Conservation (phyloP, 495 filamentous ascomycete species). For the Aspergillus haitiensis region DNA sequence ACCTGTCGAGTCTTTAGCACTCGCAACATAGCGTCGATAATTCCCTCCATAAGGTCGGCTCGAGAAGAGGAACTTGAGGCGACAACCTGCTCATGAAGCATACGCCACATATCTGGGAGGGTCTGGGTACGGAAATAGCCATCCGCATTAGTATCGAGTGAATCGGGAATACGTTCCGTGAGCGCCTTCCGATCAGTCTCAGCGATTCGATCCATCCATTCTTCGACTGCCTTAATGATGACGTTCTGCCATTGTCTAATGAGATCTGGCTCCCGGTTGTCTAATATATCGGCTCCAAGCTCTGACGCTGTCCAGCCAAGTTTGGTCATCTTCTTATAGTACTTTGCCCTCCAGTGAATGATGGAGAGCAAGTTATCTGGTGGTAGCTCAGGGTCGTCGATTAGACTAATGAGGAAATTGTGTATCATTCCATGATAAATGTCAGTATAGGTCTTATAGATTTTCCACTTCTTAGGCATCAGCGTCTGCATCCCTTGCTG, state of each 20-base stretch:
- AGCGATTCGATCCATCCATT: conserved; percentile 95
- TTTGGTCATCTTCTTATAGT: conserved; percentile 92
- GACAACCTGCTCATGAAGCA: conserved; percentile 87
- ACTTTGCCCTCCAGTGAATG: conserved; percentile 92
- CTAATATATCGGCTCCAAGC: conserved; percentile 77
- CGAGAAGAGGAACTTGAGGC: conserved; percentile 79
- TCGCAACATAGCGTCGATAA: conserved; percentile 90
- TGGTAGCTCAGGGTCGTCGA: conserved; percentile 76
- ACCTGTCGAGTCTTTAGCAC: conserved; percentile 77
- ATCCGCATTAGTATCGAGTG: conserved; percentile 81
- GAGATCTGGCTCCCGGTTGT: conserved; percentile 82
- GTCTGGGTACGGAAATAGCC: conserved; percentile 87
- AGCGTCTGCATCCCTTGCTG: conserved; percentile 83
- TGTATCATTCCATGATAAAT: conserved; percentile 96
- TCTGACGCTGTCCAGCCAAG: conserved; percentile 74
- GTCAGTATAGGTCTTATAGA: conserved; percentile 82
- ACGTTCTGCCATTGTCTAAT: conserved; percentile 90
- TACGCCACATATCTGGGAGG: conserved; percentile 91
- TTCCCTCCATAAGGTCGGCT: conserved; percentile 84
- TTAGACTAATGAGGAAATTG: conserved; percentile 76
- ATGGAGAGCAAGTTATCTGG: conserved; percentile 83
- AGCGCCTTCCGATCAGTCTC: conserved; percentile 77
- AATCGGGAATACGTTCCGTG: conserved; percentile 69
- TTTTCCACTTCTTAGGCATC: conserved; percentile 97
- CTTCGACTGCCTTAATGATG: conserved; percentile 91